These are phyloP conservation scores for Volvariella surrecta DNA, from an alignment of 1,284 basidiomycete species.

Conservation along the genomic window DNA sequence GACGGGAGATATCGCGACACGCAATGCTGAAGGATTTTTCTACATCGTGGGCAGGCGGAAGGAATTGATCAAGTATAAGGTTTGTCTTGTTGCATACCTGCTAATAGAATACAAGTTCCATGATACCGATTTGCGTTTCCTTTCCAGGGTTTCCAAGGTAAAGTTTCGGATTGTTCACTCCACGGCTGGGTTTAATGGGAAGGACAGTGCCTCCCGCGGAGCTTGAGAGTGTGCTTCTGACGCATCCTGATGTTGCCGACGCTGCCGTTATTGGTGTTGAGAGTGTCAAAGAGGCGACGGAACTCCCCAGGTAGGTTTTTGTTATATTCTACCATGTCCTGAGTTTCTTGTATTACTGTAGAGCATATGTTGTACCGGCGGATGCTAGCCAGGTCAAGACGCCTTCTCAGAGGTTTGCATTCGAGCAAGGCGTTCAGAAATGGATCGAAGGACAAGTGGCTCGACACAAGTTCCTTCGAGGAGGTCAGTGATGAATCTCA, in stretches of 20 bases:
- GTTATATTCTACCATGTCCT: background rate
- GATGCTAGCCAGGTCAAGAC: constrained; percentile 27
- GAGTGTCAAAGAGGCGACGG: constrained; percentile 55
- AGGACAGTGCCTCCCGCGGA: constrained; percentile 73
- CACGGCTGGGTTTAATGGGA: no score
- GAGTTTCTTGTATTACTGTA: constrained; percentile 14
- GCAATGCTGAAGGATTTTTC: constrained; percentile 48
- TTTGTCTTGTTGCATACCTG: no score
- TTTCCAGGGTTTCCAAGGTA: constrained; percentile 52
- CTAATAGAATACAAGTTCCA: no score
- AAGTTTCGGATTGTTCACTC: constrained; percentile 11
- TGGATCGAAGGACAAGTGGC: constrained; percentile 63
- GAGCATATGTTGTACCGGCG: constrained; percentile 65
- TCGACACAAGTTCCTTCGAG: constrained; percentile 56
- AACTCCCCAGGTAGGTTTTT: constrained; percentile 55
- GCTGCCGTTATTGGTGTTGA: constrained; percentile 68
- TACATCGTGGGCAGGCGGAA: constrained; percentile 55
- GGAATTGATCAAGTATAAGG: constrained; percentile 75
- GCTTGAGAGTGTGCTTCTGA: constrained; percentile 65
- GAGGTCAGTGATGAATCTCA: constrained; percentile 25
- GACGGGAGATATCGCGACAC: constrained; percentile 59
- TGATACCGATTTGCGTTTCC: no score
- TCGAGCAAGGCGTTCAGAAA: constrained; percentile 40
- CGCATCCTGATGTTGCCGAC: constrained; percentile 66
- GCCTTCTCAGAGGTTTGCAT: constrained; percentile 26